Percentiles rank a stretch among this genome's conserved stretches.
phyloP scores from a whole-genome alignment of 495 filamentous ascomycete genomes.

The Saxispiralis lemnorum region DNA sequence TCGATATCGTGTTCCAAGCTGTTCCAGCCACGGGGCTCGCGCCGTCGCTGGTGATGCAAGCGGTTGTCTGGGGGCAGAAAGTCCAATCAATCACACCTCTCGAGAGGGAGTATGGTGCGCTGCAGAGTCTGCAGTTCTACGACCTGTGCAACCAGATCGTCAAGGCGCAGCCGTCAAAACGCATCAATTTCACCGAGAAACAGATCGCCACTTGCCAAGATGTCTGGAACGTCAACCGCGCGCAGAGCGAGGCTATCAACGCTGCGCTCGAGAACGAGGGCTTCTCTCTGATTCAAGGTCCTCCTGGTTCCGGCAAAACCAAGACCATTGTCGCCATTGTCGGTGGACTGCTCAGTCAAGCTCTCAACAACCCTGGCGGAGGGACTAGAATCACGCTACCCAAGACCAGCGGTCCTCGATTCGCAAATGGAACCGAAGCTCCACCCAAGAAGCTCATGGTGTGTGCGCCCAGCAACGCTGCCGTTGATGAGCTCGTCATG shows the following conservation, averaged over 20 bases:
- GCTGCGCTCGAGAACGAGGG: constrained; percentile 87
- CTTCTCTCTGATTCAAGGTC: constrained; percentile 90
- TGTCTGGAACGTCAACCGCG: constrained; percentile 69
- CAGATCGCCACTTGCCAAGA: constrained; percentile 45
- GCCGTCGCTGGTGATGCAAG: constrained; percentile 35
- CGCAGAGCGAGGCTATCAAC: constrained; percentile 81
- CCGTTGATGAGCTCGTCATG: constrained; percentile 88
- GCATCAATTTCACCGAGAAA: constrained; percentile 59
- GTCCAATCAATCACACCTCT: constrained; percentile 77
- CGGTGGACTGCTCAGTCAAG: constrained; percentile 53
- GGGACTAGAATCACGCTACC: constrained; percentile 17
- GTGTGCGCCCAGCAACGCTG: constrained; percentile 92
- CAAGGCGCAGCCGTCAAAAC: constrained; percentile 69
- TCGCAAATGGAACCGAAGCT: constrained; percentile 4
- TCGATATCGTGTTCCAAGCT: constrained; percentile 73
- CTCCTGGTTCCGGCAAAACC: constrained; percentile 91
- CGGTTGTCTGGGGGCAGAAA: constrained; percentile 55
- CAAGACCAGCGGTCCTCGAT: constrained; percentile 5
- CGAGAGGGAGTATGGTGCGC: constrained; percentile 83
- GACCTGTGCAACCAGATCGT: constrained; percentile 86
- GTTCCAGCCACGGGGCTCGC: constrained; percentile 43
- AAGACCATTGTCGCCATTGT: constrained; percentile 96
- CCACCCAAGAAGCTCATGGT: constrained; percentile 69
- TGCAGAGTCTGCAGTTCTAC: constrained; percentile 81
- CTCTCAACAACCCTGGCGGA: constrained; percentile 24